A percentile compares a stretch with the other conserved stretches of the same genome.
Evolutionary conservation across 768 basidiomycete species (phyloP).

Genomic region (Rhodotorula diobovata): DNA sequence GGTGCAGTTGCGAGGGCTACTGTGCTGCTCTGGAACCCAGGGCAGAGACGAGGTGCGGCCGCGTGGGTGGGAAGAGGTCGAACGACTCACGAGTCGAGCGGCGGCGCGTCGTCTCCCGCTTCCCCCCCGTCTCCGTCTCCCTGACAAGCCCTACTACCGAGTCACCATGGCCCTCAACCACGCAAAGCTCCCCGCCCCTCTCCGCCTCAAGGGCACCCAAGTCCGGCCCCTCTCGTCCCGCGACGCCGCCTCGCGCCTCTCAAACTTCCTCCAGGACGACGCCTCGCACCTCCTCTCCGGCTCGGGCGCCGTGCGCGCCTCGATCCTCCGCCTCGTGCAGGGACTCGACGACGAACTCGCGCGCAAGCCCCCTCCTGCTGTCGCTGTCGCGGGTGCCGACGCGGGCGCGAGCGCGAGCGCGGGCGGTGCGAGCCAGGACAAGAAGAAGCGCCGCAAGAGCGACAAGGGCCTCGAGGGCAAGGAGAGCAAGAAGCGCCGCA

Average conservation of each 20-base stretch:
- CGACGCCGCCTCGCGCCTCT: neutral
- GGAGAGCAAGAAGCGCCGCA: constrained; percentile 19
- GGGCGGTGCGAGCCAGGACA: neutral
- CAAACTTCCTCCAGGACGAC: constrained; percentile 12
- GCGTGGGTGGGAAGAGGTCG: too few species aligned
- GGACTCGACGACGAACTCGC: constrained; percentile 11
- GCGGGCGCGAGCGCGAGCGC: neutral
- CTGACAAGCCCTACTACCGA: neutral
- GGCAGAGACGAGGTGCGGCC: too few species aligned
- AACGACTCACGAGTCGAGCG: too few species aligned
- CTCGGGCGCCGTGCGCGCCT: constrained; percentile 15
- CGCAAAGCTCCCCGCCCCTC: constrained; percentile 20
- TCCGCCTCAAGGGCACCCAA: neutral
- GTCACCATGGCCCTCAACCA: constrained; percentile 3
- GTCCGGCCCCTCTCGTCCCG: neutral
- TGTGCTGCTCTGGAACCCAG: too few species aligned
- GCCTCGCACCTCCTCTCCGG: constrained; percentile 12
- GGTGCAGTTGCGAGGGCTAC: too few species aligned
- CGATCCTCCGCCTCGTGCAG: constrained; percentile 17
- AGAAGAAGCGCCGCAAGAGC: constrained; percentile 27
- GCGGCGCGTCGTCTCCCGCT: too few species aligned
- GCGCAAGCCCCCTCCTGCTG: too few species aligned
- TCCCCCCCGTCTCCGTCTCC: neutral
- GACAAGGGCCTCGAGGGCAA: neutral
- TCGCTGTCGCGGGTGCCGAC: too few species aligned